Percentiles rank a stretch among this genome's conserved stretches.
Evolutionary conservation across 768 basidiomycete species (phyloP).

Genomic region (Tulasnella sp.): DNA sequence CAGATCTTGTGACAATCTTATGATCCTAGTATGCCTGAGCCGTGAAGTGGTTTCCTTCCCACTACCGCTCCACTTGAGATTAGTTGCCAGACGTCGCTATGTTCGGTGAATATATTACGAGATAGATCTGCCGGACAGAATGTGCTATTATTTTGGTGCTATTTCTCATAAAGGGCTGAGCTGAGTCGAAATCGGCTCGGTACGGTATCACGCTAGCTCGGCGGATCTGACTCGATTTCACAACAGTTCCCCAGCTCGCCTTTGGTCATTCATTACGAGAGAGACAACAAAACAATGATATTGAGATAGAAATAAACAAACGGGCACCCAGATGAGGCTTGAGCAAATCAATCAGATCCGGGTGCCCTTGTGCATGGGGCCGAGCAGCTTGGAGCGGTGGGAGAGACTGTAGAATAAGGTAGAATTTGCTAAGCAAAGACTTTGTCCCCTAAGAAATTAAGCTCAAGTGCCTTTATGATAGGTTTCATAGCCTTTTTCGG

Average conservation of each 20-base stretch:
- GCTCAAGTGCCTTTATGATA: not conserved
- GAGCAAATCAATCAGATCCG: not conserved
- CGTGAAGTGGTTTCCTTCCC: too few relatives aligned
- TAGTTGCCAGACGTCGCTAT: too few relatives aligned
- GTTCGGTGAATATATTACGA: too few relatives aligned
- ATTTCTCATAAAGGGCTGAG: not conserved
- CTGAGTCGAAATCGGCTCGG: not conserved
- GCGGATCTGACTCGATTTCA: too few relatives aligned
- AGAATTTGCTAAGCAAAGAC: not conserved
- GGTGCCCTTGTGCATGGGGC: not conserved
- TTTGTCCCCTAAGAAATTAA: not conserved
- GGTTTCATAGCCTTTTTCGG: not conserved
- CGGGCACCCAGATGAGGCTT: too few relatives aligned
- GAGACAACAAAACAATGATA: too few relatives aligned
- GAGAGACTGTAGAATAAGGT: not conserved
- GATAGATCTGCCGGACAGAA: too few relatives aligned
- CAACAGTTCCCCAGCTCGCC: too few relatives aligned
- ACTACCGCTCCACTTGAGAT: too few relatives aligned
- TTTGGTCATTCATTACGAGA: too few relatives aligned
- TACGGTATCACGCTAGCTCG: not conserved
- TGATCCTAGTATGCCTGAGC: not conserved
- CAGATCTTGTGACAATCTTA: not conserved
- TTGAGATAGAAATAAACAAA: too few relatives aligned
- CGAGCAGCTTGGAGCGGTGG: not conserved
- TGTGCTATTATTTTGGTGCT: too few relatives aligned